Evolutionary conservation across 768 basidiomycete genomes (phyloP), one percentile per base, ranked within the genome.

Genomic region (Xanthoconium purpureum): DNA sequence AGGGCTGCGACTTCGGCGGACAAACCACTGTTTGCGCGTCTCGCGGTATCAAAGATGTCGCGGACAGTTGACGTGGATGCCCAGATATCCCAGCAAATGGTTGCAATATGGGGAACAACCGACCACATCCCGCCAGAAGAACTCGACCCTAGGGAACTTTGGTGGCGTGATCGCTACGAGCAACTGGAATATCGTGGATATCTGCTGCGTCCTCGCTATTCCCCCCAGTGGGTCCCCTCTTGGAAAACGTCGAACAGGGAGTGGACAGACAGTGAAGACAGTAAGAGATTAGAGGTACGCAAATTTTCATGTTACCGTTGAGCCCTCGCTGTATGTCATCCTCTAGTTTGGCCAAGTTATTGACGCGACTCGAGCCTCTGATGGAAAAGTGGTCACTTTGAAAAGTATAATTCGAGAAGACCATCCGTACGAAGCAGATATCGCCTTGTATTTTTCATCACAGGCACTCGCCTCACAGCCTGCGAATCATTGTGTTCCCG

Each of bases 341-440:
- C 33, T 35, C 13, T 37, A 39, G 52, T 35, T 28, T 20, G 51
- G 11, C 1, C 45, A 18, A 28, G 18, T 60, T 6, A 49, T 71
- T 14, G 74, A 74, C 54, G 74, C 72, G 0, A 59, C 61, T 1
- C 63, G 73, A 2, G n/a, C 62, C 2, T 35, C 28, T 4, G 71
- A 76, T 45, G 64, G 66, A 15, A 50, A 40, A 14, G 58, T 38
- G 6, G 70, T 78, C 6, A 49, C 63, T 11, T 50, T 78, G 30
- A 77, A 76, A 33, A 8, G 33, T 35, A 35, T 35, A 35, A 8
- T 9, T 9, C 33, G 33, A 12, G 33, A 12, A 2, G 3, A n/a
- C 9, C 49, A 50, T 15, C 38, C 49, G 6, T 32, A 12, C 7
- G 49, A 50, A 28, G 3, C 36, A 5, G 38, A 50, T 3, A 40